Base-by-base conservation (phyloP, 2,329 filamentous ascomycete genomes). In the Epichloe hybrida region DNA sequence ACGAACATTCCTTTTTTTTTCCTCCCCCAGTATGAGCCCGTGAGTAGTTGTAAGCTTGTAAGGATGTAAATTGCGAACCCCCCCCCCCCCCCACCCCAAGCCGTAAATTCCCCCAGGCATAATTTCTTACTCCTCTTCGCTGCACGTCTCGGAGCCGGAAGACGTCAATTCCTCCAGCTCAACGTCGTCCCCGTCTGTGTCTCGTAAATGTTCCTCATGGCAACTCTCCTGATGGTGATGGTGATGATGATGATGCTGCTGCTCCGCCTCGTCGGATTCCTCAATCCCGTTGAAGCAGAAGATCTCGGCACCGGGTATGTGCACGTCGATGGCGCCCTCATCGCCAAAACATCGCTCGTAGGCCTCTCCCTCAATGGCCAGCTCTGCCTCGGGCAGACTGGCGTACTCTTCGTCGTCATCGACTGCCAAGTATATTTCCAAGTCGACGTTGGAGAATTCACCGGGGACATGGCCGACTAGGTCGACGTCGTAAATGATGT, bases 401-500 rank as follows among this genome's bases (percentile, higher is more conserved):
- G 54, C 53, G 1, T 55, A 35, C 3, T 46, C 15, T 0, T 65
- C 61, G 0, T 61, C 56, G 15, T 62, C 60, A 13, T 63, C 57
- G 2, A 60, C 50, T 1, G 56, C 59, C 1, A 64, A 31, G 35
- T 59, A 66, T 0, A 67, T 54, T 34, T 65, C 62, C 13, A 68
- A 52, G 42, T 67, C 63, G 20, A 62, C 57, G 2, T 51, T 43
- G 1, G 41, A 20, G 3, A 43, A 37, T 0, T 31, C 48, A 1
- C 46, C 38, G 17, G 52, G 23, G 2, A 48, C 39, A 1, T 56
- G 2, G 23, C 23, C 59, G 1, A 58, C 40, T 0, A 66, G 37
- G 12, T 63, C 51, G 12, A 62, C 63, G 27, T 59, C 58, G 50
- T 63, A 57, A 11, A 67, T 44, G 4, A 66, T 51, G 46, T 65